Conservation (phyloP, 2,329 filamentous ascomycete genomes). For the Fusarium coicis region DNA sequence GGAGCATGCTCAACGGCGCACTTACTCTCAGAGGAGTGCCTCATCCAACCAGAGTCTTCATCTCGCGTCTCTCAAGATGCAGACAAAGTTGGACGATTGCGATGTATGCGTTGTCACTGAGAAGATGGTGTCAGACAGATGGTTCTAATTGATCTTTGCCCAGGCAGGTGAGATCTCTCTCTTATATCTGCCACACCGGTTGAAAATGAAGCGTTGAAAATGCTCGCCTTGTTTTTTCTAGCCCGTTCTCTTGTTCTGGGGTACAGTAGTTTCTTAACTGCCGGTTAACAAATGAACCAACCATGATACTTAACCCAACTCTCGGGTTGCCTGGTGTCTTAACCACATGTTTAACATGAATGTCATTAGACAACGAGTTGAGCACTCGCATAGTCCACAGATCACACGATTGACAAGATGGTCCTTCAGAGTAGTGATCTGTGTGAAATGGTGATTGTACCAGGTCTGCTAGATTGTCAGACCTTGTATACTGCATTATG, state of each 20-base stretch:
- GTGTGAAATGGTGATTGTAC: background rate
- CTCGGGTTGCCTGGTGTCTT: slow-evolving; percentile 18
- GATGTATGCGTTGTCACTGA: slow-evolving; percentile 35
- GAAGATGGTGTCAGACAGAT: slow-evolving; percentile 30
- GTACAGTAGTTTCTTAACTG: slow-evolving; percentile 15
- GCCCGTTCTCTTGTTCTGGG: background rate
- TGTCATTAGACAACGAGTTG: background rate
- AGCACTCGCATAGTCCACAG: slow-evolving; percentile 31
- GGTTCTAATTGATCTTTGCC: slow-evolving; percentile 10
- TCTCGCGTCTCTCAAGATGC: slow-evolving; percentile 28
- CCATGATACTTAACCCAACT: slow-evolving; percentile 18
- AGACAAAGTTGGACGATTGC: slow-evolving; percentile 31
- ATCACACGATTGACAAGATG: slow-evolving; percentile 10
- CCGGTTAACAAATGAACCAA: slow-evolving; percentile 13
- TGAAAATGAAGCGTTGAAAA: slow-evolving; percentile 15
- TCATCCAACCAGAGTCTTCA: slow-evolving; percentile 18
- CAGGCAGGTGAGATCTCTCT: slow-evolving; percentile 24
- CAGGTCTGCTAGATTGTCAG: background rate
- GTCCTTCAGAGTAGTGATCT: background rate
- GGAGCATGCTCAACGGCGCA: slow-evolving; percentile 13
- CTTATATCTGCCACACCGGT: slow-evolving; percentile 28
- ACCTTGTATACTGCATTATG: background rate
- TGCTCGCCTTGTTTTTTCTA: slow-evolving; percentile 30
- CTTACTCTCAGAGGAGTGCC: background rate
- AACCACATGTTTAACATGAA: slow-evolving; percentile 11